Base-by-base conservation (phyloP, 1,284 basidiomycete species). In the Melampsora larici-populina region DNA sequence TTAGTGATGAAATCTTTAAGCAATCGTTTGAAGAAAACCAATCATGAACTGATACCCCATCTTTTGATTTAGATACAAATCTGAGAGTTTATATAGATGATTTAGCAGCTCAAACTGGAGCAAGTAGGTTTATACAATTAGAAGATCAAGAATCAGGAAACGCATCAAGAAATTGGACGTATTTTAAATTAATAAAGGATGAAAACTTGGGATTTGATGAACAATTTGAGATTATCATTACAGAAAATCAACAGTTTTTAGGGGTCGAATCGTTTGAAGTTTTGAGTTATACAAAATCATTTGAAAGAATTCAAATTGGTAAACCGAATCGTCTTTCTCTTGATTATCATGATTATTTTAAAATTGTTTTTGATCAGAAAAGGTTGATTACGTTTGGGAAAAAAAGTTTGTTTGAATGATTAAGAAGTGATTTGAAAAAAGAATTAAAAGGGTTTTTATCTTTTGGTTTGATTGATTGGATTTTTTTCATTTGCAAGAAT, bases 91-190 rank as follows among this genome's bases (percentile, higher is more conserved):
- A 74, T 67, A 7, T 74, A 21, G 72, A 74, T 40, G 64, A 74
- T 55, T 67, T 66, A 21, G 62, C 62, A 33, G 36, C 43, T 29
- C 72, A 74, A 66, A 66, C 72, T 31, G 72, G 72, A 21, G 72
- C 62, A 65, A 65, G 62, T 33, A 63, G 72, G 21, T 74, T 74
- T 58, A 21, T 74, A 6, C 72, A 74, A 74, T 40, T 74, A 33
- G 31, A 74, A 24, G 72, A 74, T 40, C n/a, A 29, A 9, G 72
- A 66, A 17, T 21, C 24, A 48, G 60, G 60, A 11, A 21, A 17
- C 2, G 26, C 40, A 26, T 73, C 55, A 58, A 40, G 31, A 21
- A 62, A 73, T 36, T 51, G 63, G 33, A 73, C 60, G 40, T 43
- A 46, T 18, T 55, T 40, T 43, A 73, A 63, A 33, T 29, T 64